Conservation (phyloP, 257 asterid species). For the Nicotiana attenuata region DNA sequence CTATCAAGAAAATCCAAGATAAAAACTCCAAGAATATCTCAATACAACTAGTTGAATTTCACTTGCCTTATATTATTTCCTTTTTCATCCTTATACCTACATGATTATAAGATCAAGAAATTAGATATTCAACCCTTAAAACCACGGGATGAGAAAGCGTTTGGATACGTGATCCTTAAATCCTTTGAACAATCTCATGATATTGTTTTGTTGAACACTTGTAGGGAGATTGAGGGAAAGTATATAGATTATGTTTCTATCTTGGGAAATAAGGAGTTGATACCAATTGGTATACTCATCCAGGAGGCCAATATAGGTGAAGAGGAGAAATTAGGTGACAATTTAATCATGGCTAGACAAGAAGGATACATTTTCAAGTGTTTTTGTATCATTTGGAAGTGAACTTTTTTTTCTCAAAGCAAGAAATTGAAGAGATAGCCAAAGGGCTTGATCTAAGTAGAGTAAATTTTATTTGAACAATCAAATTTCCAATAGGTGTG, state of each 20-base stretch:
- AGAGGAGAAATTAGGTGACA: not conserved
- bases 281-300: conserved; percentile 3
- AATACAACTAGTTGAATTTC: no score
- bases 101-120: conserved; percentile 14
- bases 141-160: not conserved
- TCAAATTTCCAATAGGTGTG: not conserved
- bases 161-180: not conserved
- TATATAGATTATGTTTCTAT: conserved; percentile 8
- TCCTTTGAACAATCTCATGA: not conserved
- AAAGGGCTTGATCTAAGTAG: conserved; percentile 1
- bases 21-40: not conserved
- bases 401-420: not conserved
- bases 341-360: conserved; percentile 7
- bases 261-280: not conserved
- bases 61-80: no score
- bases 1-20: conserved; percentile 28
- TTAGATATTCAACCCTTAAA: not conserved
- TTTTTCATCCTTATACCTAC: not conserved
- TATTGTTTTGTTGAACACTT: conserved; percentile 9
- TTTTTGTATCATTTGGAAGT: conserved; percentile 11
- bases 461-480: not conserved
- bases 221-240: not conserved
- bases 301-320: not conserved
- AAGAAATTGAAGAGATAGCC: conserved; percentile 3
- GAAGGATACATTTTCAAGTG: not conserved